Conservation (phyloP, 2,329 filamentous ascomycete genomes). For the Zalaria obscura region DNA sequence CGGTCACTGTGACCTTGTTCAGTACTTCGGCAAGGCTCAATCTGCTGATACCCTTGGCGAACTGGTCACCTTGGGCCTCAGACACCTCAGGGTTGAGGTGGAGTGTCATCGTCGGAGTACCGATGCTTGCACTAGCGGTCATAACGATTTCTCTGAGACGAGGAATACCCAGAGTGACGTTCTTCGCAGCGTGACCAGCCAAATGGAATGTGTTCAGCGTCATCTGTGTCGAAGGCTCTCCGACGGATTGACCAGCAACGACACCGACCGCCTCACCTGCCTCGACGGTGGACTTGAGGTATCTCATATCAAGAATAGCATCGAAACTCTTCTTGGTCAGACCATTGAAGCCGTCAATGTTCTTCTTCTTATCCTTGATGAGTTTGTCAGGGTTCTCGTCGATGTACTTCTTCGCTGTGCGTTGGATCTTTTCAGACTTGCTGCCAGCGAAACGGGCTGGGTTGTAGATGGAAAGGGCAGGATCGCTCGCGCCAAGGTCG, state of each 20-base stretch:
- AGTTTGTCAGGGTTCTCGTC: constrained; percentile 56
- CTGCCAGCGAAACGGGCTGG: constrained; percentile 70
- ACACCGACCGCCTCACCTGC: constrained; percentile 95
- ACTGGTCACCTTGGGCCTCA: constrained; percentile 54
- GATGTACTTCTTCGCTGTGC: constrained; percentile 57
- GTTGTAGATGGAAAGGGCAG: constrained; percentile 56
- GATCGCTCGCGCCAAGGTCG: constrained; percentile 55
- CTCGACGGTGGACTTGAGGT: constrained; percentile 80
- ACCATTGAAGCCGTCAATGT: constrained; percentile 22
- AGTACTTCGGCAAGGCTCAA: constrained; percentile 73
- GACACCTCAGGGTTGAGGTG: constrained; percentile 60
- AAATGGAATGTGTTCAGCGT: constrained; percentile 99
- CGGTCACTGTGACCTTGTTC: constrained; percentile 66
- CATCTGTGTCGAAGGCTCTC: constrained; percentile 98
- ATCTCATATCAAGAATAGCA: constrained; percentile 78
- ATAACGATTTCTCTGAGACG: constrained; percentile 95
- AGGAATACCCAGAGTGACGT: constrained; percentile 96
- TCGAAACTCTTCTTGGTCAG: constrained; percentile 62
- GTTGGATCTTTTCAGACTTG: constrained; percentile 77
- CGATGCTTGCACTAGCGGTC: constrained; percentile 82
- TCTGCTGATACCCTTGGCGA: constrained; percentile 84
- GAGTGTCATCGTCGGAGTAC: constrained; percentile 82
- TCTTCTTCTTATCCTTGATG: constrained; percentile 45
- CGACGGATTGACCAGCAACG: constrained; percentile 89
- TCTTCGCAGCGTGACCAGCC: constrained; percentile 94